A percentile compares a stretch with the other conserved stretches of the same genome.
These are phyloP conservation scores for Eleusine coracana DNA, from an alignment of 176 grass and related monocot genomes.

Conservation along the genomic window DNA sequence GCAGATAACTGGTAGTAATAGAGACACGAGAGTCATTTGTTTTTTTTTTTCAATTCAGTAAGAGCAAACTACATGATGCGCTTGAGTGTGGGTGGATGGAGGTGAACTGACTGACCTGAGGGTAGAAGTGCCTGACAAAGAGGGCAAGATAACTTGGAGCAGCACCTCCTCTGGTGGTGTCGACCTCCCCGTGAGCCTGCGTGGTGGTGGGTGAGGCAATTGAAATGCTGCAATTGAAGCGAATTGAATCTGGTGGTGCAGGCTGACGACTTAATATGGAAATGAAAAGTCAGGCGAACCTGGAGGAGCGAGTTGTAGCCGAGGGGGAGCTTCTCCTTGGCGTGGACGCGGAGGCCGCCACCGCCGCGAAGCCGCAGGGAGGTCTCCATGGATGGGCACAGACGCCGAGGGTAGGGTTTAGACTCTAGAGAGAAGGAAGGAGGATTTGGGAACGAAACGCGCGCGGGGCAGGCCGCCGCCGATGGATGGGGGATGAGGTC, in stretches of 20 bases:
- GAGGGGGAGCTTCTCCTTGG: slow-evolving; percentile 83
- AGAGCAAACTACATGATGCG: neutral
- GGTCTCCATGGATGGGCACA: slow-evolving; percentile 55
- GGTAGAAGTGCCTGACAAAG: slow-evolving; percentile 63
- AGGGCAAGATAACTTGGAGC: slow-evolving; percentile 64
- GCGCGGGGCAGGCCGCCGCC: neutral
- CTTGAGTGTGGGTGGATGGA: neutral
- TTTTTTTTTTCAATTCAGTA: neutral
- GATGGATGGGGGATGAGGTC: neutral
- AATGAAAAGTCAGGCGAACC: slow-evolving; percentile 38
- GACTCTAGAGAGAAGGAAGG: neutral
- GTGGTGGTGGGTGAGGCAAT: neutral
- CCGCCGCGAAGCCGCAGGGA: slow-evolving; percentile 73
- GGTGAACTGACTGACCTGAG: slow-evolving; percentile 34
- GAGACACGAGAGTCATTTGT: neutral
- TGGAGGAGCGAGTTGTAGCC: slow-evolving; percentile 63
- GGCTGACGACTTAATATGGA: neutral
- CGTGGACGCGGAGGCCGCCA: slow-evolving; percentile 72
- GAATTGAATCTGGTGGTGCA: neutral
- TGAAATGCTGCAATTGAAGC: neutral
- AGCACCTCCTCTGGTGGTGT: slow-evolving; percentile 32
- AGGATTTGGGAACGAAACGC: neutral
- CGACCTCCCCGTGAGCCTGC: slow-evolving; percentile 85
- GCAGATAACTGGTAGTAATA: slow-evolving; percentile 58
- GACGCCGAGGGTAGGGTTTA: neutral